Conservation (phyloP, 129 eudicot species). For the Centaurea solstitialis region DNA sequence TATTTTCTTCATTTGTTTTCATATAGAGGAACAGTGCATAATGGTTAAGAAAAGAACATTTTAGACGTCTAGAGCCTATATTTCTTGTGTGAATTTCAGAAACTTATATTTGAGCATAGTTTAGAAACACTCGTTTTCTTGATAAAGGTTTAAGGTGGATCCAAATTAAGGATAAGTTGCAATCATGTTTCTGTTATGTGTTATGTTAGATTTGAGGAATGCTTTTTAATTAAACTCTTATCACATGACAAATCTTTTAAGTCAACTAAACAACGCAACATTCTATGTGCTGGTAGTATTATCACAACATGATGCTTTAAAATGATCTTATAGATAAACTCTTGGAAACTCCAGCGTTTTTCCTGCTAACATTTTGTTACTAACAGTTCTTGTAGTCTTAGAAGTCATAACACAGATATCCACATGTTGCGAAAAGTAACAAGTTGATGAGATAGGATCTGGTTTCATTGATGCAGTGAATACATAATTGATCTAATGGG, state of each 20-base stretch:
- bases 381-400: background rate
- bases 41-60: background rate
- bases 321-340: background rate
- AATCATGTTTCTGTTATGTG: background rate
- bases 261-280: background rate
- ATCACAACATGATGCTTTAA: background rate
- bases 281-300: background rate
- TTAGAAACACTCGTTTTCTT: background rate
- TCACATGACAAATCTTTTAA: background rate
- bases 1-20: background rate
- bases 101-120: background rate
- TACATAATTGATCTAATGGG: constrained; percentile 91
- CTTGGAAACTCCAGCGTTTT: background rate
- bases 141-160: background rate
- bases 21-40: background rate
- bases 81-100: background rate
- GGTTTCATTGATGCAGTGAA: constrained; percentile 65
- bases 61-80: constrained; percentile 6
- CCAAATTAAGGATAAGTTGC: background rate
- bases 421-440: background rate
- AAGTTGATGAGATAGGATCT: constrained; percentile 23
- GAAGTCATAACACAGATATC: background rate
- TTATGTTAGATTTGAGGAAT: background rate
- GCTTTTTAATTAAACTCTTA: background rate
- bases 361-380: background rate